Evolutionary conservation across 2,329 filamentous ascomycete species (phyloP), one percentile per base, ranked within the genome.

Genomic region (Diaporthe eres): DNA sequence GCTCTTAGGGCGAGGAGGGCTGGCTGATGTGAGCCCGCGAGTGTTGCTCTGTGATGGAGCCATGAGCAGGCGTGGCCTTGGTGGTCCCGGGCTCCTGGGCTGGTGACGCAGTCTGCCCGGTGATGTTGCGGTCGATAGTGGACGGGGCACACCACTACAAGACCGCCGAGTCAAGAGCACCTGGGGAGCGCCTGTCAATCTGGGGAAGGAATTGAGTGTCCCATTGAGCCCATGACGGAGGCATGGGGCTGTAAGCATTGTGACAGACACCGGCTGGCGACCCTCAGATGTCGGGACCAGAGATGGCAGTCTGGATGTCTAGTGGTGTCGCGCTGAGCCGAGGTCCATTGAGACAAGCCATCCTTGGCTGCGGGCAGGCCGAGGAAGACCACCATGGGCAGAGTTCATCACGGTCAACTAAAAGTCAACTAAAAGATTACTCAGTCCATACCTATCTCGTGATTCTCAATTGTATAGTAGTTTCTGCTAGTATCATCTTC

Each of bases 271-370:
- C 34, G 13, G 31, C 28, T 39, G 34, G 47, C 49, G 65, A 7
- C 47, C 17, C 34, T n/a, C 53, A 8, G 51, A 10, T 31, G 19
- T 25, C 7, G 25, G 28, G 55, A 51, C 19, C n/a, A n/a, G 8
- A 47, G 25, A n/a, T 31, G 37, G 28, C n/a, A 7, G 34, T 22
- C 31, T 4, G 4, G 28, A 4, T 25, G 22, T 51, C 10, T 25
- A 37, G 47, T 34, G 65, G 34, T 34, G 67, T 37, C 47, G 19
- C 13, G 65, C 28, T 53, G 72, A 75, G 67, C 75, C 75, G 75
- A 76, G 75, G 75, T 75, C 67, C 72, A 34, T 25, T 44, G n/a
- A 34, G 67, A 28, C 53, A 9, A 7, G 53, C 25, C 65, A 68
- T 68, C 47, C 47, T 68, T 39, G 65, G 63, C 65, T 37, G 13